Base-by-base conservation (phyloP, 2,329 filamentous ascomycete species). In the Macroventuria anomochaeta region DNA sequence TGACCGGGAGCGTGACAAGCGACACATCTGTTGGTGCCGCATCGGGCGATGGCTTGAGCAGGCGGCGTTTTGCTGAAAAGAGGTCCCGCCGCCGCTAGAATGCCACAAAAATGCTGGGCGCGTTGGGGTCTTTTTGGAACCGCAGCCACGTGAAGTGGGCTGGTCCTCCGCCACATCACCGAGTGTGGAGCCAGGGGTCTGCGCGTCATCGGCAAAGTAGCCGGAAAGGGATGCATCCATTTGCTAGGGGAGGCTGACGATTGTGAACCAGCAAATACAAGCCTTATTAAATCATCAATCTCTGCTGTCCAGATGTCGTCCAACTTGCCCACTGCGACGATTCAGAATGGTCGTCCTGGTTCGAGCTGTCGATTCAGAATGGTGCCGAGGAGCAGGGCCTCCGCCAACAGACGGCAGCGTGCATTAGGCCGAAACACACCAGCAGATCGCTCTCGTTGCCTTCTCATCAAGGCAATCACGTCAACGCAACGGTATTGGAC, bases 121-220 rank as follows among this genome's bases (percentile, higher is more conserved):
- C 42, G 23, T 50, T 54, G 43, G 55, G 53, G 57, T 47, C 39
- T 23, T 53, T 44, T 48, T 57, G 44, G 49, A 53, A 62, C 63
- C 57, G 57, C 55, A 62, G 65, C 70, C 70, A 73, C 69, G 69
- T 71, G 68, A n/a, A 72, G 70, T 61, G 51, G 48, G 56, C 46
- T 53, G 44, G 40, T 33, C 57, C 32, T 57, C 54, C 62, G 65
- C 62, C 64, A 67, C 62, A 50, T 46, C 42, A 62, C 38, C 32
- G 41, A 53, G 23, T 25, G 64, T 64, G 63, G 67, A 60, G 52
- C 60, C 64, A 67, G 63, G 67, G 65, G 61, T 55, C 67, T 73
- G 69, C 68, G 66, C 65, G 66, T 70, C 70, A 71, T 73, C 64
- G 65, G 65, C 55, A 67, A 68, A 63, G 64, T 64, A 68, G 59